Conservation (phyloP, 139 green algal species). For the Picochlorum sp. region DNA sequence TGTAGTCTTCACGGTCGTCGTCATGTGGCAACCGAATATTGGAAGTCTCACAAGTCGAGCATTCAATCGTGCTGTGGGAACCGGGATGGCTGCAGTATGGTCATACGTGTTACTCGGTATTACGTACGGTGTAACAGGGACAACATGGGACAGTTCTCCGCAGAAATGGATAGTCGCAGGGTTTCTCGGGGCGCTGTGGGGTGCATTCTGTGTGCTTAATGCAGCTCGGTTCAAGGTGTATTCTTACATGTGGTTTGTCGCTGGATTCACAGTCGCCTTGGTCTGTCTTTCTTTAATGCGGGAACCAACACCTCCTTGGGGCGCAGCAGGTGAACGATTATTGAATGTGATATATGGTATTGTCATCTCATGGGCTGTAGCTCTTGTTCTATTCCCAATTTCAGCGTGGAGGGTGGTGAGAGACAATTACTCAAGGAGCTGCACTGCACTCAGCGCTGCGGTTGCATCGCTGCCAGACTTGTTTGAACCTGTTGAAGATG, state of each 20-base stretch:
- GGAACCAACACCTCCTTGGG: constrained; percentile 1
- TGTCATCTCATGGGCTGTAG: not conserved
- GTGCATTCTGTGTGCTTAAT: not conserved
- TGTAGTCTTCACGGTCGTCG: not conserved
- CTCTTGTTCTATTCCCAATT: not conserved
- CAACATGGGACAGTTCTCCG: not conserved
- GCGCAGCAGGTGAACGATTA: not conserved
- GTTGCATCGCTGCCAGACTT: not conserved
- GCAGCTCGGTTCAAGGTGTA: not conserved
- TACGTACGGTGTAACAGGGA: not conserved
- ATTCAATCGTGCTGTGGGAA: not conserved
- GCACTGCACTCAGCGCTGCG: not conserved
- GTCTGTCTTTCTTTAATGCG: not conserved
- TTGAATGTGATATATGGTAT: not conserved
- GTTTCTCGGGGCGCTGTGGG: not conserved
- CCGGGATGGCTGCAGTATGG: not conserved
- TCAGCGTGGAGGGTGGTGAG: not conserved
- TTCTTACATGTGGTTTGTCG: not conserved
- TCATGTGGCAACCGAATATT: constrained; percentile 3
- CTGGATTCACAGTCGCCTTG: constrained; percentile 1
- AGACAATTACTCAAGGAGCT: not conserved
- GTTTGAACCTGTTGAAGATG: not conserved
- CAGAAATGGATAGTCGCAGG: not conserved
- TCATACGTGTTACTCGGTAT: not conserved
- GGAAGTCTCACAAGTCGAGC: not conserved